Evolutionary conservation across 129 eudicot species (phyloP), one percentile per base, ranked within the genome.

Genomic region (Ambrosia artemisiifolia): DNA sequence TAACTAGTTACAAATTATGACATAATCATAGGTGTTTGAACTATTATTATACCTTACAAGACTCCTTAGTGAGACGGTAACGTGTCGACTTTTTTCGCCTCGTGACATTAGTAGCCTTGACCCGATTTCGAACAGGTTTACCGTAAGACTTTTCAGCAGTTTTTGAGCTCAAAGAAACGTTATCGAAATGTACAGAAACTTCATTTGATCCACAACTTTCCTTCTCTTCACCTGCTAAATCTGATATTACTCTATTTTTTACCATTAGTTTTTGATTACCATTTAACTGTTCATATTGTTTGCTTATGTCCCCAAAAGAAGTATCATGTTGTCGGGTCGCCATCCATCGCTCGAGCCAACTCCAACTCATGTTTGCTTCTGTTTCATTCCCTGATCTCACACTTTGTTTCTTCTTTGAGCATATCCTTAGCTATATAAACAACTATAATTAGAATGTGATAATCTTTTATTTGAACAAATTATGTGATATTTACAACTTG

Each of bases 271-370:
- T 80, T 73, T 70, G 80, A 63, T 74, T 77, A 50, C 51, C 80
- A 18, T 72, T 72, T 33, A 74, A 56, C 35, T 80, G 74, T 17
- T 76, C 89, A 71, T 74, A 63, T 51, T 78, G 86, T 81, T 81
- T 83, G 76, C 79, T 83, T 42, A 67, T 71, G 43, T 85, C 88
- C 9, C 73, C 77, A 6, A 80, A 76, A 16, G 83, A 72, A 44
- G 69, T 84, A 42, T 91, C 96, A 17, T 85, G 88, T 61, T 81
- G 85, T 24, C 95, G 90, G 28, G 97, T 89, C 8, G 95, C 97
- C 97, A 91, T 91, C 97, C 97, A 91, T 66, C 97, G 83, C 74
- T 91, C 97, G 9, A 91, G 84, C 97, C 96, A 91, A 80, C 83
- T 91, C 95, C 91, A 88, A 32, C 97, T 86, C 84, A 79, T 71